These are phyloP conservation scores for Gloeophyllum trabeum DNA, from an alignment of 768 basidiomycete genomes.

Conservation along the genomic window DNA sequence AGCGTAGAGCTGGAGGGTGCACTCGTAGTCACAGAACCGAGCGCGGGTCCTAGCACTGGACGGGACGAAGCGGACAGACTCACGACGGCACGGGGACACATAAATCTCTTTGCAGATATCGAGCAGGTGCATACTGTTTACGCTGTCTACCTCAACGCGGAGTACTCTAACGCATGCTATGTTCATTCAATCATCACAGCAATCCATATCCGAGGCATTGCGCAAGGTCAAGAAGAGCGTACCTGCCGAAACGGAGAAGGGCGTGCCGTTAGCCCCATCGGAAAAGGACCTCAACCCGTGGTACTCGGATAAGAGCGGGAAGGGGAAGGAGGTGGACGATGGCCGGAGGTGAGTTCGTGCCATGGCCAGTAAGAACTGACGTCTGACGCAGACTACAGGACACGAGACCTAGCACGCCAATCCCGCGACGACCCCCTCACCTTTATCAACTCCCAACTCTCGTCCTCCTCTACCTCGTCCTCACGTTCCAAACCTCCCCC, in stretches of 20 bases:
- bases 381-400: conserved; percentile 21
- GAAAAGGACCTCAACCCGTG: conserved; percentile 74
- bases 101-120: conserved; percentile 79
- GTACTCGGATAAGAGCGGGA: conserved; percentile 34
- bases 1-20: no score
- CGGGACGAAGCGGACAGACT: no score
- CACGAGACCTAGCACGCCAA: conserved; percentile 54
- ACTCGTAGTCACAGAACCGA: no score
- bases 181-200: not conserved
- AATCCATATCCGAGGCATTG: conserved; percentile 17
- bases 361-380: not conserved
- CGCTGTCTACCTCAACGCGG: conserved; percentile 3
- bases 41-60: no score
- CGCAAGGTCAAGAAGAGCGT: conserved; percentile 17
- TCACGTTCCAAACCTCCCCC: no score
- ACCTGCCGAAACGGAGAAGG: conserved; percentile 47
- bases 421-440: conserved; percentile 61
- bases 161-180: not conserved
- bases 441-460: conserved; percentile 56
- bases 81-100: conserved; percentile 53
- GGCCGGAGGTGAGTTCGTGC: conserved; percentile 13
- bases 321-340: conserved; percentile 11
- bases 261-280: conserved; percentile 62
- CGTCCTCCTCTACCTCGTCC: conserved; percentile 15
- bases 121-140: conserved; percentile 39